Evolutionary conservation across 2,329 filamentous ascomycete genomes (phyloP), one percentile per base, ranked within the genome.

Genomic region (Chaetomiaceae sp.): DNA sequence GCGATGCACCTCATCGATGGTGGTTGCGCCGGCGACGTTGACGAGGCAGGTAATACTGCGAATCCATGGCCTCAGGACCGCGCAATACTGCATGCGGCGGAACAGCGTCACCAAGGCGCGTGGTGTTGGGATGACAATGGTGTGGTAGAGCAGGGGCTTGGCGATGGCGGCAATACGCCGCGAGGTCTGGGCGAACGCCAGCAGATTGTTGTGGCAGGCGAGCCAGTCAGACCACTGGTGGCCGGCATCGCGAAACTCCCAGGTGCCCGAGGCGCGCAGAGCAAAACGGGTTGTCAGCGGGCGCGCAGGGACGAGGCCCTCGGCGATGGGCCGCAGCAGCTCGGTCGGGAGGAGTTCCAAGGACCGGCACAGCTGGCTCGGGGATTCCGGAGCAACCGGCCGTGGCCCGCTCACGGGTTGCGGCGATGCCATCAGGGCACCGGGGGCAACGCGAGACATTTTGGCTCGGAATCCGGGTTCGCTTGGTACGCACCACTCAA

Each of bases 251-350:
- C 55, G 56, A 16, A 61, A 59, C 30, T 59, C 61, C 63, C 63
- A 65, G 29, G 61, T 62, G 43, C 61, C 61, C 3, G 51, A 51
- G 9, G 55, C 51, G 6, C 61, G 60, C 16, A 65, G 62, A 3
- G 57, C 55, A 30, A 65, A 65, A 10, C 63, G 58, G 20, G 62
- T 65, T 2, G 63, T 65, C 37, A 56, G 41, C 4, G 61, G 61
- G 11, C 42, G 20, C 7, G 44, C 16, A 18, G 62, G 63, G 11
- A 62, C 53, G 30, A 65, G 55, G 18, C 38, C 54, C 36, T 58
- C 58, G 47, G 60, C 62, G 48, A 65, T 65, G 48, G 58, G 61
- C 41, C 58, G 48, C 18, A 65, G 51, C 11, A 65, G 60, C 48
- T 65, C 63, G 42, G 55, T 59, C 18, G 63, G 63, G 10, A 65